phyloP scores from a whole-genome alignment of 371 early-diverging fungal genomes.

The Mucor lusitanicus region DNA sequence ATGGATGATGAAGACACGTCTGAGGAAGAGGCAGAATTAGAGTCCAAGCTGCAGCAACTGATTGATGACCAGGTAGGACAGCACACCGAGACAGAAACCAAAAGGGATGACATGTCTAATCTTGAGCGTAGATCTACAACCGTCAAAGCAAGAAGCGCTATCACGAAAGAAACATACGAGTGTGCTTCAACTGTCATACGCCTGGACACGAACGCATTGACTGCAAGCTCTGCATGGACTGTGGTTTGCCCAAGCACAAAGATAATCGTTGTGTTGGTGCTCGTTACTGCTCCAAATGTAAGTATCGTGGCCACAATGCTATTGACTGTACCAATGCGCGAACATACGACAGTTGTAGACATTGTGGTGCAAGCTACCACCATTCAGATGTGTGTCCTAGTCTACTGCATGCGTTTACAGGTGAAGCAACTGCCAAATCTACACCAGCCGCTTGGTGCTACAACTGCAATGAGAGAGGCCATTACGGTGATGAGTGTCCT shows the following conservation, averaged over 20 bases:
- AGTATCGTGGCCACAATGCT: conserved; percentile 13
- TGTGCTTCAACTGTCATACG: conserved; percentile 13
- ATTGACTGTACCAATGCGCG: conserved; percentile 3
- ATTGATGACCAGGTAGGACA: conserved; percentile 19
- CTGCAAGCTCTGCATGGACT: conserved; percentile 11
- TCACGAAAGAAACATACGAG: not conserved
- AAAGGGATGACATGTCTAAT: not conserved
- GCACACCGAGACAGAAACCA: not conserved
- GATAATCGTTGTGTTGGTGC: not conserved
- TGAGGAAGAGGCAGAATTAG: conserved; percentile 20
- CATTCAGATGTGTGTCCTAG: conserved; percentile 8
- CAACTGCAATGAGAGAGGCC: conserved; percentile 15
- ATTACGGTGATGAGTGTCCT: conserved; percentile 31
- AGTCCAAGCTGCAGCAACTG: conserved; percentile 10
- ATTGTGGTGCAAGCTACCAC: conserved; percentile 13
- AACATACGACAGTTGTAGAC: not conserved
- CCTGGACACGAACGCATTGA: conserved; percentile 13
- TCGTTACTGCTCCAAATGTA: conserved; percentile 17
- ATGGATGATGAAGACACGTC: conserved; percentile 17
- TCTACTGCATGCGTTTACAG: conserved; percentile 9
- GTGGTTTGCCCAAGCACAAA: conserved; percentile 13
- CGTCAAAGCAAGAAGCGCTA: conserved; percentile 1
- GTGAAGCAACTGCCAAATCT: not conserved
- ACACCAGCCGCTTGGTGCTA: conserved; percentile 12
- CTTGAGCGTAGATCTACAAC: not conserved